Evolutionary conservation across 78 protist species (phyloP).

Genomic region (Dictyostelium capitatum): DNA sequence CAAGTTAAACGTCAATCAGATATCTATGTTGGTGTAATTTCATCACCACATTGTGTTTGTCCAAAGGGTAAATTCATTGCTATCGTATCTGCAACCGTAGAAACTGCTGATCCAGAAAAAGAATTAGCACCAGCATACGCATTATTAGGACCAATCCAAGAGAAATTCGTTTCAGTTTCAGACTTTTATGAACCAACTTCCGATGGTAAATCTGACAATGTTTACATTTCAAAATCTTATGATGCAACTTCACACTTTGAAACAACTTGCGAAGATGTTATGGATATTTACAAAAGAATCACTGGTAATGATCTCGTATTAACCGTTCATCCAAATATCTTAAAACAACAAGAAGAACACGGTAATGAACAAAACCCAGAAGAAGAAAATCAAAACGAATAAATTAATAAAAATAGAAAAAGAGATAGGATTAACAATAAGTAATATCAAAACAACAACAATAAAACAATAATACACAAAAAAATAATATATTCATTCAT

Average conservation of each 20-base stretch:
- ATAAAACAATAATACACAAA: background rate
- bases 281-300: slow-evolving; percentile 85
- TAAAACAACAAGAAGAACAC: slow-evolving; percentile 47
- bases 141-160: slow-evolving; percentile 92
- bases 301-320: slow-evolving; percentile 87
- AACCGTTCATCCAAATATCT: slow-evolving; percentile 50
- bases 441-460: background rate
- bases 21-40: slow-evolving; percentile 94
- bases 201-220: slow-evolving; percentile 86
- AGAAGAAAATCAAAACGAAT: background rate
- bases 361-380: slow-evolving; percentile 4
- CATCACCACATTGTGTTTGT: slow-evolving; percentile 93
- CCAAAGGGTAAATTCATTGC: slow-evolving; percentile 97
- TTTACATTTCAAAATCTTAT: slow-evolving; percentile 89
- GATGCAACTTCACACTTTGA: slow-evolving; percentile 97
- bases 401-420: background rate
- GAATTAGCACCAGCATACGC: slow-evolving; percentile 95
- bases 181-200: slow-evolving; percentile 88
- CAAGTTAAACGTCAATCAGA: slow-evolving; percentile 91
- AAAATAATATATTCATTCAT: background rate
- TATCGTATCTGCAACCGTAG: slow-evolving; percentile 94
- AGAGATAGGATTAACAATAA: background rate
- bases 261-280: slow-evolving; percentile 89
- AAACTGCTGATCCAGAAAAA: slow-evolving; percentile 93
- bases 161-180: slow-evolving; percentile 82